These are phyloP conservation scores for Metschnikowia dekortorum DNA, from an alignment of 805 yeast species.

Conservation along the genomic window DNA sequence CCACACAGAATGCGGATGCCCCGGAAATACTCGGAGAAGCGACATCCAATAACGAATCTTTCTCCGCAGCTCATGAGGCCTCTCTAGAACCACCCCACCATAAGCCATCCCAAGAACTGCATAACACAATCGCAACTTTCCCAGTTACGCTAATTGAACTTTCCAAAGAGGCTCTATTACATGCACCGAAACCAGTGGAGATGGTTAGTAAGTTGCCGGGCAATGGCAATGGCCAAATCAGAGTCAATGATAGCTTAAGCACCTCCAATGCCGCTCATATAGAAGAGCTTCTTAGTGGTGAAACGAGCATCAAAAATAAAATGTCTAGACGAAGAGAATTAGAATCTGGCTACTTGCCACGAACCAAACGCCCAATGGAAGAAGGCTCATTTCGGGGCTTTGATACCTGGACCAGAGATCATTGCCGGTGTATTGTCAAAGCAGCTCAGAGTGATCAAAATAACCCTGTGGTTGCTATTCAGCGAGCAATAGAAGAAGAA, in stretches of 20 bases:
- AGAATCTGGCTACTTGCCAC: background rate
- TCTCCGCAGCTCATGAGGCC: background rate
- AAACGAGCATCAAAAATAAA: background rate
- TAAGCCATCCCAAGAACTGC: background rate
- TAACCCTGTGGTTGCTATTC: constrained; percentile 7
- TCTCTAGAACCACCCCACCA: background rate
- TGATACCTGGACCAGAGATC: constrained; percentile 13
- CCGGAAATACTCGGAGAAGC: background rate
- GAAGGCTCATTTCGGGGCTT: constrained; percentile 5
- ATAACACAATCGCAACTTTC: background rate
- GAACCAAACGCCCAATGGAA: background rate
- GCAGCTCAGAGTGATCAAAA: constrained; percentile 7
- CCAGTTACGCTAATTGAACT: background rate
- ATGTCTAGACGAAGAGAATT: background rate
- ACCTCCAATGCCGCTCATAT: background rate
- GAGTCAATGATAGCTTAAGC: background rate
- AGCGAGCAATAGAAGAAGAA: constrained; percentile 4
- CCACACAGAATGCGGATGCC: background rate
- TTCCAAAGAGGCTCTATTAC: background rate
- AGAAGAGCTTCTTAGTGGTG: background rate
- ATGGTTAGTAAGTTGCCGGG: background rate
- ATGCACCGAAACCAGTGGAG: background rate
- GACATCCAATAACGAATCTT: background rate
- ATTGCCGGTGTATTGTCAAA: constrained; percentile 10
- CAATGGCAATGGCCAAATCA: background rate